Evolutionary conservation across 305 asterid genomes (phyloP), one percentile per base, ranked within the genome.

Genomic region (Fraxinus paxiana): DNA sequence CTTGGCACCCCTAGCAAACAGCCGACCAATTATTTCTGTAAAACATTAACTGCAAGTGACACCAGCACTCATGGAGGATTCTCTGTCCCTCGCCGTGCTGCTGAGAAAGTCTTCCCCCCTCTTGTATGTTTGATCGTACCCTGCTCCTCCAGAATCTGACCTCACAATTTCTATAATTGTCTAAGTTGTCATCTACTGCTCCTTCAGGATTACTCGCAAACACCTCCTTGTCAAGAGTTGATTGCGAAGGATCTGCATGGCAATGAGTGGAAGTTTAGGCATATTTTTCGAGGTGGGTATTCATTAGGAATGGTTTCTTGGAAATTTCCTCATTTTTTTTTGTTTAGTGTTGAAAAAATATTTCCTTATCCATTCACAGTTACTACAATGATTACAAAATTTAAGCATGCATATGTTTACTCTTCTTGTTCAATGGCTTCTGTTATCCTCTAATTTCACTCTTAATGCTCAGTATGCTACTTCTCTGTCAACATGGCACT

Each of bases 51-150:
- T 33, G 97, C 98, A 54, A 92, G 97, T 76, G 98, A 93, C 86
- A 93, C 98, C 54, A 94, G 98, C 81, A 94, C 98, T 48, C 98
- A 95, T 86, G 99, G 99, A 80, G 99, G 99, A 82, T 95, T 95
- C 85, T 95, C 99, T 77, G 99, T 95, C 70, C 99, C 99, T 82
- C 97, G 99, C 41, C 91, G 99, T 84, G 94, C 99, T 38, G 99
- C 99, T 73, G 99, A 95, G 87, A 95, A 95, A 93, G 98, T 95
- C 77, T 95, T 95, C 26, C 99, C 99, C 81, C 93, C 99, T 81
- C 98, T 95, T 80, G 99, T 95, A 85, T 33, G 98, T 87, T 59
- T 79, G 82, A 56, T 82, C 22, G 37, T 18, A 69, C 76, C 51
- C 72, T 67, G 13, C 56, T 76, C 76, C 34, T 65, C 17, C 51